Evolutionary conservation across 495 filamentous ascomycete species (phyloP).

Genomic region (Penicillium herquei): DNA sequence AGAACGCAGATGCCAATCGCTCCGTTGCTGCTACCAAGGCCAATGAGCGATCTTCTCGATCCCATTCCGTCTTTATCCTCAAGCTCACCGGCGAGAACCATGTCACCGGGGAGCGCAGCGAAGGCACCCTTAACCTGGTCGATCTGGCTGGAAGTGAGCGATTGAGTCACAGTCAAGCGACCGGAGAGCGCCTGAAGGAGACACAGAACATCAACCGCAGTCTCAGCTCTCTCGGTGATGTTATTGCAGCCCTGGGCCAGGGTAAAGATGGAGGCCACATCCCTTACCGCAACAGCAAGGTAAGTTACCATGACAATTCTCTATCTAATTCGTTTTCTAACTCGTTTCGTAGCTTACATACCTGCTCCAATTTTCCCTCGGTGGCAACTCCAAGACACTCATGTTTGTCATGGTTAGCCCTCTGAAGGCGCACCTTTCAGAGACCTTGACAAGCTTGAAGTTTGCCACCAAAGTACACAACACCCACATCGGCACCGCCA

Average conservation of each 20-base stretch:
- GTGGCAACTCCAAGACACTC: conserved; percentile 93
- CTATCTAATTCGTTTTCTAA: conserved; percentile 1
- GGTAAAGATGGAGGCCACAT: conserved; percentile 84
- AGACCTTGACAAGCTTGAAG: conserved; percentile 92
- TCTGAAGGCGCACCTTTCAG: conserved; percentile 82
- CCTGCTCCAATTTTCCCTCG: conserved; percentile 89
- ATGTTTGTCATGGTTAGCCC: conserved; percentile 99
- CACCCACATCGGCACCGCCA: conserved; percentile 85
- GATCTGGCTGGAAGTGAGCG: conserved; percentile 94
- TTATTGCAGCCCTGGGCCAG: conserved; percentile 85
- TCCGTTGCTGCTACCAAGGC: conserved; percentile 94
- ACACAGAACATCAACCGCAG: conserved; percentile 97
- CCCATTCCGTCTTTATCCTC: conserved; percentile 95
- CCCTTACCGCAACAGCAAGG: conserved; percentile 94
- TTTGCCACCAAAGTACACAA: conserved; percentile 96
- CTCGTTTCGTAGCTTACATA: conserved; percentile 70
- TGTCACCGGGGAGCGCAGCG: conserved; percentile 77
- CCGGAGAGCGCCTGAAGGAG: conserved; percentile 84
- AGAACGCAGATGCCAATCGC: conserved; percentile 75
- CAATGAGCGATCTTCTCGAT: conserved; percentile 90
- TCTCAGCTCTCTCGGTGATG: conserved; percentile 88
- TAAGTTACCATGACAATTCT: conserved; percentile 30
- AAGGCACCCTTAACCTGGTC: conserved; percentile 94
- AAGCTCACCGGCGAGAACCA: conserved; percentile 79
- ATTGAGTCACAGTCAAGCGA: conserved; percentile 77